A percentile compares a stretch with the other conserved stretches of the same genome.
Conservation (phyloP, 2,329 filamentous ascomycete genomes). For the Neurospora sp. region DNA sequence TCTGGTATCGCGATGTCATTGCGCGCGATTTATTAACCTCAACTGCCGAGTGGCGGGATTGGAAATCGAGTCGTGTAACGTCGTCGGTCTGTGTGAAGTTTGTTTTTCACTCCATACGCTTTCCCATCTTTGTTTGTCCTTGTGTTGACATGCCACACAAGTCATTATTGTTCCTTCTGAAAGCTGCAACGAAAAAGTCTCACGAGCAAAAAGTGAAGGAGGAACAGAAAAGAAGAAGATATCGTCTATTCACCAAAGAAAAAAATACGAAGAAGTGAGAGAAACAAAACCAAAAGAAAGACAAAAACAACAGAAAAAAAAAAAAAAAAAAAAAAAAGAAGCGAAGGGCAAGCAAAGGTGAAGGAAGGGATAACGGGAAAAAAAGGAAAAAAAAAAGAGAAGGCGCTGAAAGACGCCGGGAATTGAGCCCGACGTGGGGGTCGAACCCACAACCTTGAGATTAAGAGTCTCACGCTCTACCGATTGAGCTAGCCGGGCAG, state of each 20-base stretch:
- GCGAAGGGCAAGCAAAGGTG: not conserved
- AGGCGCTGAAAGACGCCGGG: constrained; percentile 4
- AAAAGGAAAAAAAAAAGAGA: not conserved
- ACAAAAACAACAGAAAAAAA: not conserved
- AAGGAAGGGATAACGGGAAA: not conserved
- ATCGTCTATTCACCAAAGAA: too few relatives aligned
- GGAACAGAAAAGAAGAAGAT: too few relatives aligned
- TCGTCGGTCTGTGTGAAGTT: not conserved
- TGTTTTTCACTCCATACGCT: too few relatives aligned
- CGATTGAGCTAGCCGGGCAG: constrained; percentile 53
- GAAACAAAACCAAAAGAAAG: too few relatives aligned
- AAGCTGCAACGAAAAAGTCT: too few relatives aligned
- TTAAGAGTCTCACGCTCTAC: constrained; percentile 62
- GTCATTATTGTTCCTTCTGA: too few relatives aligned
- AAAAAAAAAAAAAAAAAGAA: not conserved
- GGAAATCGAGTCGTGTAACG: not conserved
- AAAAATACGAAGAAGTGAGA: too few relatives aligned
- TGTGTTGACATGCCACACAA: too few relatives aligned
- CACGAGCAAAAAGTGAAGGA: too few relatives aligned
- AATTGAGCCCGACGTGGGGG: constrained; percentile 14
- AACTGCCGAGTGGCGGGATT: not conserved
- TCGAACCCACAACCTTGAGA: constrained; percentile 11
- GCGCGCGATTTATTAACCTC: not conserved
- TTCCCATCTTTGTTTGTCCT: too few relatives aligned
- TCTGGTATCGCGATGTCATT: not conserved